Evolutionary conservation across 176 grass and related monocot genomes (phyloP).

Genomic region (Avena atlantica): DNA sequence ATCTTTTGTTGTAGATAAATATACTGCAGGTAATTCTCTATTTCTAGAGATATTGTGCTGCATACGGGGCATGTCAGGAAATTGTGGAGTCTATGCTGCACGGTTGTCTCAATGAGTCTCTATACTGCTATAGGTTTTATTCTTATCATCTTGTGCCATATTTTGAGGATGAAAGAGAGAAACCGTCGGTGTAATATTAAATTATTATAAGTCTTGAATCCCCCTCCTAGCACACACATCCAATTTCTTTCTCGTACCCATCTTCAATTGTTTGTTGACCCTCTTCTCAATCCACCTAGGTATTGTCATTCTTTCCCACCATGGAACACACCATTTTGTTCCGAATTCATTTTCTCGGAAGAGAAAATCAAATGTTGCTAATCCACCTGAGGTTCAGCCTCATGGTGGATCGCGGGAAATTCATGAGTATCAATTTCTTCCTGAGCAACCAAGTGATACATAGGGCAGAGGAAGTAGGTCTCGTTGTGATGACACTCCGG

Average conservation of each 20-base stretch:
- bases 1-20: too few relatives aligned
- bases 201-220: neutral
- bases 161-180: conserved; percentile 19
- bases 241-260: too few relatives aligned
- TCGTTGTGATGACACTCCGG: conserved; percentile 73
- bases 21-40: too few relatives aligned
- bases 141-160: conserved; percentile 25
- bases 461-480: conserved; percentile 67
- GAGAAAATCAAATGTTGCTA: conserved; percentile 64
- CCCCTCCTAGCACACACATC: too few relatives aligned
- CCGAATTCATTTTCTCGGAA: conserved; percentile 58
- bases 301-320: conserved; percentile 78
- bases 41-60: too few relatives aligned
- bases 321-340: conserved; percentile 62
- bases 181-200: conserved; percentile 17
- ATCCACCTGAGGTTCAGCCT: conserved; percentile 57
- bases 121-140: conserved; percentile 8
- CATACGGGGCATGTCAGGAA: too few relatives aligned
- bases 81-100: too few relatives aligned
- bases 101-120: neutral
- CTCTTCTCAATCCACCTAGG: conserved; percentile 45
- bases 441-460: conserved; percentile 77
- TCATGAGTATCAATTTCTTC: conserved; percentile 96
- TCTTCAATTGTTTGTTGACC: conserved; percentile 16
- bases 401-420: conserved; percentile 61